phyloP scores from a whole-genome alignment of 2,329 filamentous ascomycete species.

The Botrytis elliptica region DNA sequence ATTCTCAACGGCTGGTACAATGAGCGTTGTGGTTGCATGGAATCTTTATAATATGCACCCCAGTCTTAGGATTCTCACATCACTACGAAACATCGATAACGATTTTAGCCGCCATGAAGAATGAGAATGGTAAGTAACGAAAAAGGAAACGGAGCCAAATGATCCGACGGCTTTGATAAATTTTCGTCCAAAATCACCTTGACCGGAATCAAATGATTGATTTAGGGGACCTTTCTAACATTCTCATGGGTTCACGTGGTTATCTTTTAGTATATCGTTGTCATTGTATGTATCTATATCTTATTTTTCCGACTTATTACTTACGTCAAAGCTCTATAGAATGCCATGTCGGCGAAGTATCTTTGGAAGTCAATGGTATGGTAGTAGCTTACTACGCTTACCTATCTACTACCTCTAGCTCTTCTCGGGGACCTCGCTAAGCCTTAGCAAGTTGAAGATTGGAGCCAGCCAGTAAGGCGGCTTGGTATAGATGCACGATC shows the following conservation, averaged over 20 bases:
- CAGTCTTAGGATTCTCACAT: background rate
- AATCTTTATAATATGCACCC: background rate
- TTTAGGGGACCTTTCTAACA: background rate
- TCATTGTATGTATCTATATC: background rate
- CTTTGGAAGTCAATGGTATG: background rate
- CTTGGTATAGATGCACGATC: conserved; percentile 13
- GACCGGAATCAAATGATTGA: background rate
- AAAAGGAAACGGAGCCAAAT: background rate
- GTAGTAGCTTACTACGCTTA: conserved; percentile 5
- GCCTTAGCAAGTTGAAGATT: conserved; percentile 11
- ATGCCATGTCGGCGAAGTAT: conserved; percentile 6
- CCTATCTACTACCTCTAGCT: background rate
- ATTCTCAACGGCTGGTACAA: background rate
- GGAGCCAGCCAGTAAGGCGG: conserved; percentile 7
- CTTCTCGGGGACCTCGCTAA: conserved; percentile 20
- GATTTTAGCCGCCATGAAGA: background rate
- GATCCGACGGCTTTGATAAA: background rate
- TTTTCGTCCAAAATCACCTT: background rate
- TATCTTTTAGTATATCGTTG: background rate
- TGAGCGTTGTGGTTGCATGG: conserved; percentile 4
- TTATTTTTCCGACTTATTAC: background rate
- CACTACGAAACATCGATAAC: background rate
- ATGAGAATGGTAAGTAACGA: background rate
- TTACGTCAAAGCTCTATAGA: background rate
- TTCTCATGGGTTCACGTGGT: background rate